Evolutionary conservation across 495 filamentous ascomycete species (phyloP), one percentile per base, ranked within the genome.

Genomic region (Chaetomidium leptoderma): DNA sequence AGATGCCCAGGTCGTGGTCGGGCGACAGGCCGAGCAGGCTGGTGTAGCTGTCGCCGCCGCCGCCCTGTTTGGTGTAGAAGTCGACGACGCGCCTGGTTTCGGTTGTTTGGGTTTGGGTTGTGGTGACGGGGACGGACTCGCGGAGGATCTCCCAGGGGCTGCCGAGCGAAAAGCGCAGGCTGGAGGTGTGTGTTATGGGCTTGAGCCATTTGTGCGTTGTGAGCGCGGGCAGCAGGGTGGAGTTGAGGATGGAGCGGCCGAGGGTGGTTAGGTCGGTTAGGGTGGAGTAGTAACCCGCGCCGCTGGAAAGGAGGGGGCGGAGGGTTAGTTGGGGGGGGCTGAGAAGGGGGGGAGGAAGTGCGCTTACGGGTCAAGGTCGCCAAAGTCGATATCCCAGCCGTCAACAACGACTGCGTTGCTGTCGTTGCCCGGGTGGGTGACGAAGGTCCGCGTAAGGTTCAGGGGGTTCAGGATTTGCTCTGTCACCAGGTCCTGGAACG

Each of bases 141-240:
- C 63, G 57, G 11, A 72, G 62, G 60, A 73, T 83, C 50, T 85
- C 83, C 81, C 81, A 84, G 1, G 83, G 83, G 0, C 76, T 70
- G 19, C 83, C 82, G 42, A 84, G 66, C 8, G 74, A 72, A 21
- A 67, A 50, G 6, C 57, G 57, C 0, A 74, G 53, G n/a, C 63
- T 65, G 3, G 77, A 70, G 3, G 79, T 79, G 61, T 78, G 73
- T 1, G 71, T 55, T 24, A 63, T 10, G 4, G 81, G 81, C 52
- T 81, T 80, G 35, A 87, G 59, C 83, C 80, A 86, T 33, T 66
- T 56, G 55, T 79, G 73, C 1, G 82, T 86, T 10, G 63, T 43
- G 13, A 57, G 46, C 0, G 72, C 62, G 0, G 73, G 59, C 5
- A 83, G 61, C 6, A 83, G 65, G 6, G 70, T 67, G 23, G 72